A percentile compares a stretch with the other conserved stretches of the same genome.
Evolutionary conservation across 345 rosid genomes (phyloP).

Genomic region (Combretum micranthum): DNA sequence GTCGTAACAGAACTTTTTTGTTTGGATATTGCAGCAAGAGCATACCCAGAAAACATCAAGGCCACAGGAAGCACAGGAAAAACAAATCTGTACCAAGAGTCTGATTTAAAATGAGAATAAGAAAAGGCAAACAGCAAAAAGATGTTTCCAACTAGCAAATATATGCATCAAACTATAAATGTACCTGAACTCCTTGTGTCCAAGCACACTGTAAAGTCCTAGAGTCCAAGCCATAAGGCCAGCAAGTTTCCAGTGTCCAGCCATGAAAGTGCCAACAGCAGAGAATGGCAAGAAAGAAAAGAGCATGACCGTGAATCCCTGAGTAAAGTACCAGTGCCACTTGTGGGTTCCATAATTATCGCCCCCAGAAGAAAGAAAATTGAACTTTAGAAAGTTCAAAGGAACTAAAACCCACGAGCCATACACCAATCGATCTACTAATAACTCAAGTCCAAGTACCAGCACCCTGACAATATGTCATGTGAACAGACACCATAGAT

Average conservation of each 20-base stretch:
- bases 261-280: conserved; percentile 49
- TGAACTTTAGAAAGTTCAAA: conserved; percentile 81
- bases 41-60: conserved; percentile 78
- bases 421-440: conserved; percentile 68
- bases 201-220: conserved; percentile 61
- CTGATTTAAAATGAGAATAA: conserved; percentile 24
- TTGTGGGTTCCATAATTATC: conserved; percentile 94
- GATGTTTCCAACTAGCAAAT: background rate
- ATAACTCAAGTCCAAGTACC: conserved; percentile 55
- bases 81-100: conserved; percentile 64
- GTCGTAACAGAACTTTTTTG: conserved; percentile 19
- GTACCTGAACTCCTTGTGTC: conserved; percentile 95
- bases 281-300: conserved; percentile 76
- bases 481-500: conserved; percentile 7
- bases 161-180: conserved; percentile 5
- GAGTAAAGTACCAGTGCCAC: conserved; percentile 99
- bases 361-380: conserved; percentile 92
- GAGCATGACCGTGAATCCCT: conserved; percentile 83
- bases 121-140: conserved; percentile 7
- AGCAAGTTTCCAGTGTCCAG: conserved; percentile 57
- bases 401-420: conserved; percentile 89
- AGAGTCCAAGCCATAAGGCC: conserved; percentile 81
- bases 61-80: conserved; percentile 89
- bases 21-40: conserved; percentile 47
- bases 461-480: conserved; percentile 42